Base-by-base conservation (phyloP, 345 rosid species). In the Salix arbutifolia region DNA sequence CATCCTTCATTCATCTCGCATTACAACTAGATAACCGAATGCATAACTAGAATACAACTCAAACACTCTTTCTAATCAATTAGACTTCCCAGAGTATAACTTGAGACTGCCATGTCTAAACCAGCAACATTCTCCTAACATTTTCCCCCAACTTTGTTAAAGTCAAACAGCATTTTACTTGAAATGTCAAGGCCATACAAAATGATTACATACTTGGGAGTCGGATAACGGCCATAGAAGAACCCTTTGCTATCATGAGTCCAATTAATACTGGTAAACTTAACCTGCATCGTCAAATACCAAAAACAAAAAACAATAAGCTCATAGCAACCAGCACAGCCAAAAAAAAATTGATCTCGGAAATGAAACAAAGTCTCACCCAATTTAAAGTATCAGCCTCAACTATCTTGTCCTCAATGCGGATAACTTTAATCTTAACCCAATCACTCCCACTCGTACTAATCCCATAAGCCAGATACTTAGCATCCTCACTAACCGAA, bases 371-470 rank as follows among this genome's bases (percentile, higher is more conserved):
- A 61, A 70, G 69, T 48, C 90, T 81, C 80, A 93, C 98, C 99
- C 98, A 94, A 73, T 89, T 85, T 81, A 96, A 76, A 56, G 88
- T 85, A 79, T 94, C 98, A 28, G 88, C 79, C 77, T 91, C 93
- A 23, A 83, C 92, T 82, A 52, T 84, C 86, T 84, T 90, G 70
- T 92, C 92, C 72, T 79, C 86, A 69, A 92, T 64, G 18, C 78
- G 84, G 97, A 90, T 87, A 61, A 92, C 89, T 72, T 91, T 90
- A 52, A 96, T 85, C 0, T 90, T 94, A n/a, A 88, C 89, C 98
- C 99, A 96, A 73, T 94, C 99, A 80, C 99, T 96, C 62, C 98
- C 98, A 69, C 97, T 96, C 0, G 92, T 74, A 83, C 98, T 87
- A 71, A 94, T 87, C 37, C 91, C 98, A 72, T 91, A 91, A 2